Conservation (phyloP, 352 stramenopile genomes). For the Pythium utonaiense region DNA sequence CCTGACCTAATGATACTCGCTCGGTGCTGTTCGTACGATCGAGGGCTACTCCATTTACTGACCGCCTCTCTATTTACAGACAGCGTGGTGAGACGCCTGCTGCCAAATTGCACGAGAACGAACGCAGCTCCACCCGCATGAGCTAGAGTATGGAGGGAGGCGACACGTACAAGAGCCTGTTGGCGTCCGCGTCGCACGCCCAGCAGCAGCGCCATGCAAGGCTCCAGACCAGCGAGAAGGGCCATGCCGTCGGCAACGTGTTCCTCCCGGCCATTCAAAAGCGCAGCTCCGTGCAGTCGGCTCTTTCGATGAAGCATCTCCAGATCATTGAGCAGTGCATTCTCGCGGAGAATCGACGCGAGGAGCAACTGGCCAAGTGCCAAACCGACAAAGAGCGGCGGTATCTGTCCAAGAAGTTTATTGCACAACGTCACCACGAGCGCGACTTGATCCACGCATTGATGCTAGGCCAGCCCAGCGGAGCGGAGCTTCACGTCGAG, state of each 20-base stretch:
- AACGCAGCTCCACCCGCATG: neutral
- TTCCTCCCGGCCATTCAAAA: slow-evolving; percentile 53
- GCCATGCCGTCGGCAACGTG: slow-evolving; percentile 49
- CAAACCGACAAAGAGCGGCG: slow-evolving; percentile 39
- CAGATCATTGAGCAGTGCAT: slow-evolving; percentile 78
- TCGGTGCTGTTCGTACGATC: too few relatives aligned
- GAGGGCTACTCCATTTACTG: too few relatives aligned
- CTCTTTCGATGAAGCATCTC: slow-evolving; percentile 46
- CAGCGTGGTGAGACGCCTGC: neutral
- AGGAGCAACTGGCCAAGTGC: slow-evolving; percentile 54
- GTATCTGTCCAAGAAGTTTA: slow-evolving; percentile 56
- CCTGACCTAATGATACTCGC: neutral
- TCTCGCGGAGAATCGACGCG: slow-evolving; percentile 60
- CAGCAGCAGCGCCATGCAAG: slow-evolving; percentile 38
- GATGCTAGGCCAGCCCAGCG: slow-evolving; percentile 39
- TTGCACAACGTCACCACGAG: slow-evolving; percentile 49
- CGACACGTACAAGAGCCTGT: slow-evolving; percentile 40
- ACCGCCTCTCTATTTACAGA: slow-evolving; percentile 9
- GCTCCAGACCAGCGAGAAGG: slow-evolving; percentile 30
- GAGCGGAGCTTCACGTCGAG: slow-evolving; percentile 31
- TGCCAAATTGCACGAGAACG: neutral
- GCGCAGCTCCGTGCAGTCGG: slow-evolving; percentile 21
- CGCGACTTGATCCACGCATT: slow-evolving; percentile 49
- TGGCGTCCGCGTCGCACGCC: slow-evolving; percentile 40
- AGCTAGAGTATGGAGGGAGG: slow-evolving; percentile 8